These are phyloP conservation scores for Nothomitra cinnamomea DNA, from an alignment of 2,329 filamentous ascomycete genomes.

Conservation along the genomic window DNA sequence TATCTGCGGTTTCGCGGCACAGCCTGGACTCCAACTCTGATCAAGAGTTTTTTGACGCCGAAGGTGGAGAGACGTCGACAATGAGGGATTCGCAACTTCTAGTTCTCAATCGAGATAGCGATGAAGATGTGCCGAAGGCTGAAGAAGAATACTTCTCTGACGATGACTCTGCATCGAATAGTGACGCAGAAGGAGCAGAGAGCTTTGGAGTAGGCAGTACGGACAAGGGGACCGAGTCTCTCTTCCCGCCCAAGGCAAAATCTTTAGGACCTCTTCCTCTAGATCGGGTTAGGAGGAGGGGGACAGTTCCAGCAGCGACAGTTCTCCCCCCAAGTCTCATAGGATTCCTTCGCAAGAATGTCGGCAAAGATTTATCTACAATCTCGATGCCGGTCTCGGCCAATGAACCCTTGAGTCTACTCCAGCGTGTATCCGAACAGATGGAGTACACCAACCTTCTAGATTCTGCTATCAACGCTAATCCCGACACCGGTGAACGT, in stretches of 20 bases:
- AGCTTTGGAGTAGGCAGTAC: slow-evolving; percentile 22
- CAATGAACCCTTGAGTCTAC: slow-evolving; percentile 77
- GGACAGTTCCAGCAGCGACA: slow-evolving; percentile 53
- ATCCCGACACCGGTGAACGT: slow-evolving; percentile 47
- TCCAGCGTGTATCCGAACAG: slow-evolving; percentile 80
- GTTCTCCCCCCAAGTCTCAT: slow-evolving; percentile 79
- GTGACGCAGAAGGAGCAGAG: slow-evolving; percentile 34
- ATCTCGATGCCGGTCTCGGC: slow-evolving; percentile 96
- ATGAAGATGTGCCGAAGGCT: slow-evolving; percentile 33
- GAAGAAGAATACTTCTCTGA: slow-evolving; percentile 29
- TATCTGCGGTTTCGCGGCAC: slow-evolving; percentile 35
- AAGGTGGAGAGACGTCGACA: slow-evolving; percentile 35
- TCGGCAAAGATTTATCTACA: slow-evolving; percentile 90
- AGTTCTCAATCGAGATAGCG: slow-evolving; percentile 55
- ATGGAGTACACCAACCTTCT: slow-evolving; percentile 80
- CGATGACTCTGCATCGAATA: slow-evolving; percentile 45
- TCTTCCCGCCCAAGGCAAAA: slow-evolving; percentile 65
- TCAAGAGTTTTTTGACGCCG: slow-evolving; percentile 92
- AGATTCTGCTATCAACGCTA: slow-evolving; percentile 46
- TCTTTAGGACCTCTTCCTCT: slow-evolving; percentile 63
- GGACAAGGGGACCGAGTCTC: slow-evolving; percentile 15
- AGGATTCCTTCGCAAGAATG: slow-evolving; percentile 88
- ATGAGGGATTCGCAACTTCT: slow-evolving; percentile 47
- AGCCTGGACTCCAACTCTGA: slow-evolving; percentile 70
- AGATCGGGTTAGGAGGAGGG: slow-evolving; percentile 46